A percentile compares a stretch with the other conserved stretches of the same genome.
phyloP scores from a whole-genome alignment of 108 stramenopile genomes.

The Schizochytrium sp. region DNA sequence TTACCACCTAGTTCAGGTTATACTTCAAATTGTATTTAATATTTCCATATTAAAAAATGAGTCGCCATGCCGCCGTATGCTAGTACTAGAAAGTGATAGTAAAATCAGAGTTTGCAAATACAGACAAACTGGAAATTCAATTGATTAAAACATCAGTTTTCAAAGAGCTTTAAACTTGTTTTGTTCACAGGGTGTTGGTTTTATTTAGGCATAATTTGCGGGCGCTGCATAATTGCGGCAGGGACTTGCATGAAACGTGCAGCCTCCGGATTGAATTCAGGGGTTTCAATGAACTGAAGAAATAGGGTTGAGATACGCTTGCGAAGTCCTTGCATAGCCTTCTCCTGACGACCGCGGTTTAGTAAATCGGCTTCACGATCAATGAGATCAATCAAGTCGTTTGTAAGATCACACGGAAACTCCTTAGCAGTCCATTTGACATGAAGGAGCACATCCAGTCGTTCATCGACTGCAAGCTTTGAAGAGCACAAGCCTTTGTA shows the following conservation, averaged over 20 bases:
- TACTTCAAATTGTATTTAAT: no score
- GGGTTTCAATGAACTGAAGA: conserved; percentile 77
- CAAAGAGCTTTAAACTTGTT: background rate
- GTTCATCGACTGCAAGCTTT: conserved; percentile 65
- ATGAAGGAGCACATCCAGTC: conserved; percentile 77
- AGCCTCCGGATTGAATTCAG: conserved; percentile 80
- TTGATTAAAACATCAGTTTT: background rate
- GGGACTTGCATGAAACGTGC: conserved; percentile 67
- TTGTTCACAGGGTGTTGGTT: background rate
- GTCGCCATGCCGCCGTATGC: no score
- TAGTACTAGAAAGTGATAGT: no score
- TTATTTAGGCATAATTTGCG: conserved; percentile 57
- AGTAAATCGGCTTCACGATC: conserved; percentile 81
- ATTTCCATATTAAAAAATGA: no score
- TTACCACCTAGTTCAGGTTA: no score
- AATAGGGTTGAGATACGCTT: conserved; percentile 73
- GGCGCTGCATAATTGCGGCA: background rate
- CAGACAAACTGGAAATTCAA: background rate
- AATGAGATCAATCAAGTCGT: conserved; percentile 76
- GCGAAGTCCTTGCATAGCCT: conserved; percentile 66
- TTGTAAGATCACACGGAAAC: conserved; percentile 74
- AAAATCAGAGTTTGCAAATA: background rate
- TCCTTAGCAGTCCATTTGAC: conserved; percentile 80
- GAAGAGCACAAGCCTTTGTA: conserved; percentile 64
- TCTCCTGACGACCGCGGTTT: conserved; percentile 67